Conservation (phyloP, 495 filamentous ascomycete genomes). For the Penicillium paradoxum region DNA sequence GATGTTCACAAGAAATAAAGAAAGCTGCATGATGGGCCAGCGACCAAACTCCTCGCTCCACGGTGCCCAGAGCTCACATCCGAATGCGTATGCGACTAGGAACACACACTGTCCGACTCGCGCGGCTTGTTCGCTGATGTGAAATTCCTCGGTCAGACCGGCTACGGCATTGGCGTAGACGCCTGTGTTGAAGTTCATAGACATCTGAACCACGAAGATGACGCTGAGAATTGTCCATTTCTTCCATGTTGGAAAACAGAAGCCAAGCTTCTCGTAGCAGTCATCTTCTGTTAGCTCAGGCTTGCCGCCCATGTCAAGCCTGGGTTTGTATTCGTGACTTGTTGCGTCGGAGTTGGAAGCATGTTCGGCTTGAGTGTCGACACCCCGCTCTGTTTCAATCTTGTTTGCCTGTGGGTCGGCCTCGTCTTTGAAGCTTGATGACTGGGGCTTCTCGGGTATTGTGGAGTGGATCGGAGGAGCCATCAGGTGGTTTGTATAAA, state of each 20-base stretch:
- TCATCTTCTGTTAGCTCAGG: constrained; percentile 59
- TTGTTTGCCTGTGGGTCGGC: background rate
- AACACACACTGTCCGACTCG: constrained; percentile 66
- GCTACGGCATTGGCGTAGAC: constrained; percentile 63
- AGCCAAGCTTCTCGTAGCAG: constrained; percentile 60
- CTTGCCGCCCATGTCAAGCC: constrained; percentile 33
- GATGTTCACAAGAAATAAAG: constrained; percentile 66
- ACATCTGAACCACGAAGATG: constrained; percentile 72
- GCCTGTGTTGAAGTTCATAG: constrained; percentile 82
- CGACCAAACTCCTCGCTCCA: constrained; percentile 79
- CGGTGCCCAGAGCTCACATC: constrained; percentile 78
- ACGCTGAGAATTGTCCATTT: constrained; percentile 72
- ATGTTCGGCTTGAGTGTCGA: constrained; percentile 17
- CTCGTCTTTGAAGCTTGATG: background rate
- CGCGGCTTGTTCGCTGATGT: constrained; percentile 59
- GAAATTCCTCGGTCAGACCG: constrained; percentile 57
- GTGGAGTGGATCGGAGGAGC: background rate
- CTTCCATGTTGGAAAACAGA: constrained; percentile 57
- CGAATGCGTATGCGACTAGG: constrained; percentile 69
- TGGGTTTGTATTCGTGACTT: constrained; percentile 10
- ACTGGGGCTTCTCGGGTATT: background rate
- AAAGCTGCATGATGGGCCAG: constrained; percentile 66
- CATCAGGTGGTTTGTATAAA: background rate
- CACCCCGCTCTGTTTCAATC: constrained; percentile 6
- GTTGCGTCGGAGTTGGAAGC: constrained; percentile 12